These are phyloP conservation scores for Arachis hypogaea DNA, from an alignment of 306 rosid genomes.

Conservation along the genomic window DNA sequence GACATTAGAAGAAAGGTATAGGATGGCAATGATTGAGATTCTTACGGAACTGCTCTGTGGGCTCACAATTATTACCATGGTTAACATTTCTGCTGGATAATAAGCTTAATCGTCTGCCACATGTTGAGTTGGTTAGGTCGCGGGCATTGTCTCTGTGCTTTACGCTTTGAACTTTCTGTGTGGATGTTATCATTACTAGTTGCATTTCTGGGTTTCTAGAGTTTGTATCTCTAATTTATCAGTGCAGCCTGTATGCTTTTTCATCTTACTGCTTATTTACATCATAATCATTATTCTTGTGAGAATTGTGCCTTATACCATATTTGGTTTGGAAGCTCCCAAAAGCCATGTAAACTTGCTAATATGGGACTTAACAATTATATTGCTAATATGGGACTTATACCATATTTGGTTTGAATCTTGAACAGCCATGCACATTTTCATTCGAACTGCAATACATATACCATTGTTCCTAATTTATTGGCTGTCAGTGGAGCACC, in stretches of 20 bases:
- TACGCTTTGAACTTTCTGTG: neutral
- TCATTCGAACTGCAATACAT: slow-evolving; percentile 22
- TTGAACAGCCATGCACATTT: slow-evolving; percentile 7
- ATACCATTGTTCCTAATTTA: neutral
- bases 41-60: slow-evolving; percentile 3
- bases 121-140: slow-evolving; percentile 18
- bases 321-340: neutral
- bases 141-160: neutral
- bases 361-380: too few relatives aligned
- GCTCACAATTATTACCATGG: slow-evolving; percentile 1
- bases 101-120: slow-evolving; percentile 18
- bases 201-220: slow-evolving; percentile 22
- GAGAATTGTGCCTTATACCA: neutral
- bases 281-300: slow-evolving; percentile 22
- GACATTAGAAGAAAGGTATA: slow-evolving; percentile 3
- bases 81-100: slow-evolving; percentile 20
- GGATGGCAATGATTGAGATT: neutral
- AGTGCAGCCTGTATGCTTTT: neutral
- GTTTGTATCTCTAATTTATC: slow-evolving; percentile 2
- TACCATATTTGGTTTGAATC: neutral
- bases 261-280: slow-evolving; percentile 8
- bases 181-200: slow-evolving; percentile 10
- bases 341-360: neutral
- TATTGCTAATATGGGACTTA: too few relatives aligned
- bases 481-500: slow-evolving; percentile 24